Conservation (phyloP, 148 eudicot species). For the Salicornia ramosissima region DNA sequence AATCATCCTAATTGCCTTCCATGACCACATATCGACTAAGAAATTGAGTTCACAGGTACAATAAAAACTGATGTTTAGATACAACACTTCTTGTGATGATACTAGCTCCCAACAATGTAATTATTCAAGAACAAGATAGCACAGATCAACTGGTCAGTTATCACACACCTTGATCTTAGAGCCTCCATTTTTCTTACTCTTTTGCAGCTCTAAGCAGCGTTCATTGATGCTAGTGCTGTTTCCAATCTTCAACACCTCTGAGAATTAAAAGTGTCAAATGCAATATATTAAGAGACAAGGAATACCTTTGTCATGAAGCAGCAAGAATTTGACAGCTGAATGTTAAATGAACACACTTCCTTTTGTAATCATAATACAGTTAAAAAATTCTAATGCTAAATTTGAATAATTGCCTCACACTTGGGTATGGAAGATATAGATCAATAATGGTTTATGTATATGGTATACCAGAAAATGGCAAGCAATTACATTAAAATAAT, state of each 20-base stretch:
- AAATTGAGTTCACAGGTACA: neutral
- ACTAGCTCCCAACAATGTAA: neutral
- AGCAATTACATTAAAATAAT: neutral
- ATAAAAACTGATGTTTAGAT: no score
- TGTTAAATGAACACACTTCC: neutral
- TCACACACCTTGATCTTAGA: conserved; percentile 71
- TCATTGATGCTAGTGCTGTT: conserved; percentile 64
- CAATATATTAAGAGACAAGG: conserved; percentile 5
- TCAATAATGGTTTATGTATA: neutral
- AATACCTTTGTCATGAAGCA: neutral
- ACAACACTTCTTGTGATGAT: no score
- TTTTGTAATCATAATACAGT: neutral
- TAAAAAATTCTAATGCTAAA: neutral
- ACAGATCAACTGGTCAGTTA: neutral
- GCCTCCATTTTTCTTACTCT: conserved; percentile 51
- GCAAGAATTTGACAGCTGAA: neutral
- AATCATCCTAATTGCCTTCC: neutral
- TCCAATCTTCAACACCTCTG: conserved; percentile 82
- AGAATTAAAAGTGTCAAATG: conserved; percentile 2
- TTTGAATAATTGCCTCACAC: neutral
- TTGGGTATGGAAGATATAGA: neutral
- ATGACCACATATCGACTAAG: neutral
- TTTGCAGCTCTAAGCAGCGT: conserved; percentile 90
- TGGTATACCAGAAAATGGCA: neutral
- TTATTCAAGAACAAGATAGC: neutral